phyloP scores from a whole-genome alignment of 2,329 filamentous ascomycete species.

The Phialophora tarda region DNA sequence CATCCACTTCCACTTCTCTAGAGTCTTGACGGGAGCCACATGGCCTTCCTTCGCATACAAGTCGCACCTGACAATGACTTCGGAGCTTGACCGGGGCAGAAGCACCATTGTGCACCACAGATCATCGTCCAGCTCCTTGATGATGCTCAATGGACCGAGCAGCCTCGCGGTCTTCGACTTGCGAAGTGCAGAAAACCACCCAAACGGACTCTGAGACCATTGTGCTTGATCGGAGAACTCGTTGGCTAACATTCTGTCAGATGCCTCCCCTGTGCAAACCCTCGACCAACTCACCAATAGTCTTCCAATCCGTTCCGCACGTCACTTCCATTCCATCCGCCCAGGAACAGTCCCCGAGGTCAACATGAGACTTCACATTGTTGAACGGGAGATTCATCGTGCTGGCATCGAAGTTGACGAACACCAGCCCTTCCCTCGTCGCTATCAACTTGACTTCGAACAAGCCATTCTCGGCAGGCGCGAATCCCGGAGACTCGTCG shows the following conservation, averaged over 20 bases:
- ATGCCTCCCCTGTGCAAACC: not conserved
- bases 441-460: conserved; percentile 45
- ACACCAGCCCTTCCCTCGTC: conserved; percentile 34
- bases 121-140: conserved; percentile 32
- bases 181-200: conserved; percentile 28
- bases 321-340: conserved; percentile 29
- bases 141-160: conserved; percentile 32
- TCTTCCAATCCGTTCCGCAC: conserved; percentile 33
- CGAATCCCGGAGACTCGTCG: conserved; percentile 61
- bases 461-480: conserved; percentile 62
- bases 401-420: conserved; percentile 37
- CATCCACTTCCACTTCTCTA: conserved; percentile 31
- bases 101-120: conserved; percentile 35
- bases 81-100: conserved; percentile 24
- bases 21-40: conserved; percentile 9
- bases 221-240: conserved; percentile 34
- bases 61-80: conserved; percentile 32
- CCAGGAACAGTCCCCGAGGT: conserved; percentile 30
- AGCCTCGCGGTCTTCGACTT: conserved; percentile 27
- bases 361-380: conserved; percentile 36
- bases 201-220: conserved; percentile 29
- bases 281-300: conserved; percentile 31
- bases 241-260: conserved; percentile 24
- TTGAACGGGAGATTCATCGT: conserved; percentile 36
- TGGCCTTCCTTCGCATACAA: conserved; percentile 29